These are phyloP conservation scores for Fusarium napiforme DNA, from an alignment of 2,329 filamentous ascomycete genomes.

Conservation along the genomic window DNA sequence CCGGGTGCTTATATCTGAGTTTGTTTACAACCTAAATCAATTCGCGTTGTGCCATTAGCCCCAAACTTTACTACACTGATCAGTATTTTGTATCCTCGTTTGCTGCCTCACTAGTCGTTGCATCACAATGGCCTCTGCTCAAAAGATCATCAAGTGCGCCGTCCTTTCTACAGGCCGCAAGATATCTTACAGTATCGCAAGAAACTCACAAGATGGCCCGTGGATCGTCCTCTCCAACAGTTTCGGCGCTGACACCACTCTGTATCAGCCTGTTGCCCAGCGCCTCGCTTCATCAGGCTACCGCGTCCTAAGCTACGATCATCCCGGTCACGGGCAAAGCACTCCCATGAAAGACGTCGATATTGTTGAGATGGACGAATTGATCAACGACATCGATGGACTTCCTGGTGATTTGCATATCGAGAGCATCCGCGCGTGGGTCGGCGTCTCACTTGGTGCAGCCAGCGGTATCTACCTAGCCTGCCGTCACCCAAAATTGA, in stretches of 20 bases:
- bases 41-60: fast-evolving
- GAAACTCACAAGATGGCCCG: fast-evolving
- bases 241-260: background rate
- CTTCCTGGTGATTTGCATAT: background rate
- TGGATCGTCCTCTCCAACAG: constrained; percentile 3
- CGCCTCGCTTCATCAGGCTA: background rate
- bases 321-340: background rate
- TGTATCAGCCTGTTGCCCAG: background rate
- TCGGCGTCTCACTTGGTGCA: constrained; percentile 9
- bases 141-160: background rate
- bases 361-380: background rate
- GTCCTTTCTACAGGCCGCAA: background rate
- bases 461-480: background rate
- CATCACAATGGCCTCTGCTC: background rate
- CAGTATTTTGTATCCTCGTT: background rate
- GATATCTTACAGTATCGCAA: background rate
- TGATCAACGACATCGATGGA: background rate
- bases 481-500: background rate
- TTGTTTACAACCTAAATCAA: too few relatives aligned
- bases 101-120: too few relatives aligned
- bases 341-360: background rate
- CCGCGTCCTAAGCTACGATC: constrained; percentile 7
- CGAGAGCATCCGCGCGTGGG: background rate
- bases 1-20: background rate
- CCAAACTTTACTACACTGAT: background rate